phyloP scores from a whole-genome alignment of 208 protist species.

The Tritrichomonas musculus region DNA sequence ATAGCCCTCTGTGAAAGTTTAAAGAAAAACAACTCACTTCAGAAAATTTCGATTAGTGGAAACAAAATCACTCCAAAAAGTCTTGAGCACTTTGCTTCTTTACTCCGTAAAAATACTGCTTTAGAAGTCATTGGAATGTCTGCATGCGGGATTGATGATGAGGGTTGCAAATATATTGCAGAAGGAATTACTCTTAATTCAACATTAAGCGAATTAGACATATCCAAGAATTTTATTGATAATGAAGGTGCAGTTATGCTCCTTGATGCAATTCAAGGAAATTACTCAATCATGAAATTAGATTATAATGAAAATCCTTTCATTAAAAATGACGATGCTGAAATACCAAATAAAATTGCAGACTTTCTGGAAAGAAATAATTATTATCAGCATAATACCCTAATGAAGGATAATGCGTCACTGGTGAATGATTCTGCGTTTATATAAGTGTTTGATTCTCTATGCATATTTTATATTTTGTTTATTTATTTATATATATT shows the following conservation, averaged over 20 bases:
- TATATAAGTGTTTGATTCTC: neutral
- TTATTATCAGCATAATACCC: slow-evolving; percentile 20
- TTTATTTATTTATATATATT: no score
- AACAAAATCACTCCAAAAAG: neutral
- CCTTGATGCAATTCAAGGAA: neutral
- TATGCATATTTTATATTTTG: no score
- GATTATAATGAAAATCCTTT: slow-evolving; percentile 15
- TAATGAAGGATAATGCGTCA: neutral
- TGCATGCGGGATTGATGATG: neutral
- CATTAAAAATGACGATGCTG: neutral
- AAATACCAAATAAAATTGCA: neutral
- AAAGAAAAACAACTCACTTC: neutral
- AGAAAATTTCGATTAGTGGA: neutral
- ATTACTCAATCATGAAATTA: neutral
- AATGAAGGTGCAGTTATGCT: neutral
- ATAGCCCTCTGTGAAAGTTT: neutral
- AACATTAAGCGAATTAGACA: neutral
- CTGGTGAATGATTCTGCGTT: neutral
- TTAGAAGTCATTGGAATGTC: neutral
- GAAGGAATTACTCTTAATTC: neutral
- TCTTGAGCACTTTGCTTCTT: neutral
- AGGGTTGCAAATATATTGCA: neutral
- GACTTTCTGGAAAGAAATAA: slow-evolving; percentile 29
- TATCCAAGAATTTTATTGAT: neutral
- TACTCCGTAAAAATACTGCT: neutral